phyloP scores from a whole-genome alignment of 257 asterid genomes.

The Plantago ovata region DNA sequence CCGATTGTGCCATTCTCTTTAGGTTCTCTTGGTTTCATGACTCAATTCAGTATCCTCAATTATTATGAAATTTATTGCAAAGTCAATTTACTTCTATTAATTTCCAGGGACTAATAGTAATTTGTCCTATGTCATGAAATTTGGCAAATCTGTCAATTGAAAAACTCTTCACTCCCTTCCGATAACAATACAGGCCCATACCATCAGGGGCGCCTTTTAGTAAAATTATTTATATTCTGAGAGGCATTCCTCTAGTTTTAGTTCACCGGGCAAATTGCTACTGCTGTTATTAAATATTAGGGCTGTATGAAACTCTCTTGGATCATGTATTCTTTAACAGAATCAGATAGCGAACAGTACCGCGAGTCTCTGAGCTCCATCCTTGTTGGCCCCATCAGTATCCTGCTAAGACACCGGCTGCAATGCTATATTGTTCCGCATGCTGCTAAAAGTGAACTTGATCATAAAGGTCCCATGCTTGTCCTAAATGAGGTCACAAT shows the following conservation, averaged over 20 bases:
- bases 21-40: conserved; percentile 99
- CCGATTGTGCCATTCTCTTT: conserved; percentile 94
- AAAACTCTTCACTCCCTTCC: too few relatives aligned
- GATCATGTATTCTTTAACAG: conserved; percentile 44
- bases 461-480: conserved; percentile 79
- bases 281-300: too few relatives aligned
- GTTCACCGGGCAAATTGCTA: too few relatives aligned
- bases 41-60: conserved; percentile 88
- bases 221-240: too few relatives aligned
- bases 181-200: too few relatives aligned
- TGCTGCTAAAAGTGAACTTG: conserved; percentile 75
- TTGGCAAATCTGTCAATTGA: too few relatives aligned
- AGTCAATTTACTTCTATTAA: conserved; percentile 3
- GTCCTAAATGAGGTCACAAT: conserved; percentile 93
- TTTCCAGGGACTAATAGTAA: neutral
- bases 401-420: conserved; percentile 83
- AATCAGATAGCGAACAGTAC: conserved; percentile 81
- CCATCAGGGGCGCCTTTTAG: too few relatives aligned
- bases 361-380: conserved; percentile 59
- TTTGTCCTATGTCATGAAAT: too few relatives aligned
- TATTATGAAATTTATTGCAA: conserved; percentile 10
- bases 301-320: neutral
- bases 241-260: too few relatives aligned
- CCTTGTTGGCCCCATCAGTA: conserved; percentile 79
- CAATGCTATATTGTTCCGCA: conserved; percentile 86